A percentile compares a stretch with the other conserved stretches of the same genome.
Conservation (phyloP, 2,329 filamentous ascomycete species). For the Pleoardoris graminearum region DNA sequence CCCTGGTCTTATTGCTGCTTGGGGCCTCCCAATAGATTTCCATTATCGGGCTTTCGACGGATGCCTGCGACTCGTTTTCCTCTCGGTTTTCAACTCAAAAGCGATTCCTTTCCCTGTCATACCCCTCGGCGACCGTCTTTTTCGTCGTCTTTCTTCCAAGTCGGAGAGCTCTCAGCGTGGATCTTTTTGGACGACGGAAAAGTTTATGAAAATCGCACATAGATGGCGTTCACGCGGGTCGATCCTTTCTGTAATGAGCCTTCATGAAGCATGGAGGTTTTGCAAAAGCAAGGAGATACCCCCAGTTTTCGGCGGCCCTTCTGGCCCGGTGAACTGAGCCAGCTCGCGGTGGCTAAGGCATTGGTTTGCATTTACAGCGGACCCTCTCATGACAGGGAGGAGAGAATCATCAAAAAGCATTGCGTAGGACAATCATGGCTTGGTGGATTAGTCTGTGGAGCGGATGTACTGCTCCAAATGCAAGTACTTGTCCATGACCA, state of each 20-base stretch:
- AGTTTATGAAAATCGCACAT: conserved; percentile 42
- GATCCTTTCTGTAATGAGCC: conserved; percentile 32
- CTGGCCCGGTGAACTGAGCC: conserved; percentile 19
- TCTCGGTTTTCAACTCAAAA: conserved; percentile 41
- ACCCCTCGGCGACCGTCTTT: conserved; percentile 35
- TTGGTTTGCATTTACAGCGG: conserved; percentile 37
- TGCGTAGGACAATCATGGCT: conserved; percentile 36
- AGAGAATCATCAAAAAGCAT: conserved; percentile 46
- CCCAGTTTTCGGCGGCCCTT: conserved; percentile 29
- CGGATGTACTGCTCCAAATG: conserved; percentile 30
- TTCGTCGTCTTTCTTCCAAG: conserved; percentile 29
- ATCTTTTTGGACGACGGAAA: conserved; percentile 38
- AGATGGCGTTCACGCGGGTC: conserved; percentile 46
- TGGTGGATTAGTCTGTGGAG: conserved; percentile 36
- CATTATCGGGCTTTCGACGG: conserved; percentile 43
- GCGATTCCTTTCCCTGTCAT: conserved; percentile 43
- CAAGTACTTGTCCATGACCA: conserved; percentile 18
- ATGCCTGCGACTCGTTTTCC: conserved; percentile 40
- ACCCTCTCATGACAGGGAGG: conserved; percentile 40
- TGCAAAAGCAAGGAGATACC: conserved; percentile 40
- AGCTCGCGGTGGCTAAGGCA: conserved; percentile 33
- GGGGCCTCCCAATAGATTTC: conserved; percentile 46
- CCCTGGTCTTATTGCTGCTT: conserved; percentile 46
- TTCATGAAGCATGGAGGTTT: conserved; percentile 26
- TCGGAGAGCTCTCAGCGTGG: conserved; percentile 30